These are phyloP conservation scores for Vanrija sp. DNA, from an alignment of 1,284 basidiomycete genomes.

Conservation along the genomic window DNA sequence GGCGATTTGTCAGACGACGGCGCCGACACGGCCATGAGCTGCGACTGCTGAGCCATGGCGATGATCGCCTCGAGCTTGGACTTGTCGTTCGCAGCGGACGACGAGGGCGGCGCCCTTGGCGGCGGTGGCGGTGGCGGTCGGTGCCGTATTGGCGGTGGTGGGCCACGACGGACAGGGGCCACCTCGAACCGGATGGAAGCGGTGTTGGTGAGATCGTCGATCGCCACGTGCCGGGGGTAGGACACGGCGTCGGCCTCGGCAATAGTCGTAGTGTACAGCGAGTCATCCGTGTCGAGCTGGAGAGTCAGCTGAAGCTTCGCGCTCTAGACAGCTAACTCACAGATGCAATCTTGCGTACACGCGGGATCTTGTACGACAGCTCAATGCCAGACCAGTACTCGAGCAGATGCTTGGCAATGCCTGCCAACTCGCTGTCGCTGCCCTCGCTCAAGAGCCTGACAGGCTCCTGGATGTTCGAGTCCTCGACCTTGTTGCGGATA, in stretches of 20 bases:
- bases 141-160: conserved; percentile 14
- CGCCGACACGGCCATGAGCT: not conserved
- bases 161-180: conserved; percentile 31
- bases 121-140: conserved; percentile 20
- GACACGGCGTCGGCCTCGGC: conserved; percentile 28
- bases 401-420: conserved; percentile 32
- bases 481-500: conserved; percentile 88
- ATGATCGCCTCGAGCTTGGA: conserved; percentile 49
- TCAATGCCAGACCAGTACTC: conserved; percentile 43
- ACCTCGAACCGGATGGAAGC: conserved; percentile 26
- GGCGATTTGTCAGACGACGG: conserved; percentile 22
- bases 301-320: not conserved
- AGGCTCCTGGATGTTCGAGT: conserved; percentile 69
- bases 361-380: conserved; percentile 41
- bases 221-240: conserved; percentile 18
- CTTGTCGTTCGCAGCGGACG: conserved; percentile 21
- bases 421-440: conserved; percentile 25
- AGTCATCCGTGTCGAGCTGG: conserved; percentile 46
- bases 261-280: conserved; percentile 42
- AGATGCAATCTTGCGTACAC: conserved; percentile 36
- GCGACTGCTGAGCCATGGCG: conserved; percentile 39
- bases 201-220: conserved; percentile 37
- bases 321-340: conserved; percentile 18
- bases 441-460: conserved; percentile 53
- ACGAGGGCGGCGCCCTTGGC: conserved; percentile 6